Evolutionary conservation across 23 red algal genomes (phyloP), one percentile per base, ranked within the genome.

Genomic region (Rhodosorus marinus): DNA sequence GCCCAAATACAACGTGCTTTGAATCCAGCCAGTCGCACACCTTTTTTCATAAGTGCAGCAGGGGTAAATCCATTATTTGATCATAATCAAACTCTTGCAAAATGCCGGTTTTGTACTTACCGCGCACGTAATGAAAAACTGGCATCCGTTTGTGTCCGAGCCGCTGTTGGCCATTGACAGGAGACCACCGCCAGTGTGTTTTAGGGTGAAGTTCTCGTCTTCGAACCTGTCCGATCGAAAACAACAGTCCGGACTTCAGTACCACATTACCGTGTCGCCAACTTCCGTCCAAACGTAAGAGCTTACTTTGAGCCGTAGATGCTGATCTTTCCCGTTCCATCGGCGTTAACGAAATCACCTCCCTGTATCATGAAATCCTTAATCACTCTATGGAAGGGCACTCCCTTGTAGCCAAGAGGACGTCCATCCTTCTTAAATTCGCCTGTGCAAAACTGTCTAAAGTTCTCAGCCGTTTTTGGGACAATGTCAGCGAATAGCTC

Each of bases 11-110:
- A 19, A 84, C 77, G 47, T 98, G 78, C 63, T 83, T 98, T 14
- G 79, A 79, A 46, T 98, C 90, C 28, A 98, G 57, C 79, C 79
- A 84, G n/a, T n/a, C n/a, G n/a, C n/a, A n/a, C n/a, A n/a, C n/a
- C n/a, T n/a, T n/a, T n/a, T n/a, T n/a, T n/a, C n/a, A n/a, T n/a
- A n/a, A n/a, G n/a, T n/a, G n/a, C n/a, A n/a, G n/a, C n/a, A n/a
- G n/a, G n/a, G n/a, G n/a, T n/a, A n/a, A n/a, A n/a, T n/a, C n/a
- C n/a, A n/a, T n/a, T n/a, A n/a, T n/a, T n/a, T n/a, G n/a, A n/a
- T n/a, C n/a, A n/a, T n/a, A n/a, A n/a, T n/a, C n/a, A n/a, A n/a
- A n/a, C n/a, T n/a, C n/a, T n/a, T n/a, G n/a, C n/a, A n/a, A n/a
- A n/a, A n/a, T n/a, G n/a, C n/a, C n/a, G n/a, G n/a, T n/a, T n/a